Evolutionary conservation across 768 basidiomycete genomes (phyloP).

Genomic region (Lanmaoa pseudosensibilis): DNA sequence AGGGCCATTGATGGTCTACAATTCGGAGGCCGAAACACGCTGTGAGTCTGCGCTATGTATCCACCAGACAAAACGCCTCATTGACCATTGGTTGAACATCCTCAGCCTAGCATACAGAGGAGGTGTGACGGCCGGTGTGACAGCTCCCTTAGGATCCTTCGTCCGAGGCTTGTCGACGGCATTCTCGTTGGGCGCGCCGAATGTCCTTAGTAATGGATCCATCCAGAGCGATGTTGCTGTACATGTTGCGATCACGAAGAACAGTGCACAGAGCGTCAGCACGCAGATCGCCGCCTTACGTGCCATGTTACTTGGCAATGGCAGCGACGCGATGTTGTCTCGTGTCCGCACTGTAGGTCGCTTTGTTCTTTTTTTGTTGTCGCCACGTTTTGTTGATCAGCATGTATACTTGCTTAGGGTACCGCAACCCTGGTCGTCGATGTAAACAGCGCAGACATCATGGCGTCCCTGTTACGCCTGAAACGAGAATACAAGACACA

Average conservation of each 20-base stretch:
- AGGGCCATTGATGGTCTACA: constrained; percentile 45
- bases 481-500: constrained; percentile 65
- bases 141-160: constrained; percentile 47
- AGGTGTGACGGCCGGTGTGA: constrained; percentile 65
- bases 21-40: constrained; percentile 13
- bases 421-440: constrained; percentile 66
- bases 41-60: constrained; percentile 20
- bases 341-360: constrained; percentile 17
- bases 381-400: not conserved
- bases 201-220: constrained; percentile 12
- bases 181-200: constrained; percentile 53
- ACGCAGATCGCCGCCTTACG: constrained; percentile 66
- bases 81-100: not conserved
- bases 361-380: not conserved
- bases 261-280: constrained; percentile 51
- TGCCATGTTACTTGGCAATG: constrained; percentile 57
- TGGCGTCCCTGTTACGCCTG: constrained; percentile 66
- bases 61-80: not conserved
- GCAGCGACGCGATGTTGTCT: constrained; percentile 35
- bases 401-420: constrained; percentile 39
- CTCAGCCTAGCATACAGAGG: constrained; percentile 62
- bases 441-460: constrained; percentile 68
- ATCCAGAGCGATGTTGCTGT: constrained; percentile 57
- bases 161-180: constrained; percentile 63
- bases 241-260: constrained; percentile 55